These are phyloP conservation scores for Chrysoporthe puriensis DNA, from an alignment of 2,329 filamentous ascomycete species.

Conservation along the genomic window DNA sequence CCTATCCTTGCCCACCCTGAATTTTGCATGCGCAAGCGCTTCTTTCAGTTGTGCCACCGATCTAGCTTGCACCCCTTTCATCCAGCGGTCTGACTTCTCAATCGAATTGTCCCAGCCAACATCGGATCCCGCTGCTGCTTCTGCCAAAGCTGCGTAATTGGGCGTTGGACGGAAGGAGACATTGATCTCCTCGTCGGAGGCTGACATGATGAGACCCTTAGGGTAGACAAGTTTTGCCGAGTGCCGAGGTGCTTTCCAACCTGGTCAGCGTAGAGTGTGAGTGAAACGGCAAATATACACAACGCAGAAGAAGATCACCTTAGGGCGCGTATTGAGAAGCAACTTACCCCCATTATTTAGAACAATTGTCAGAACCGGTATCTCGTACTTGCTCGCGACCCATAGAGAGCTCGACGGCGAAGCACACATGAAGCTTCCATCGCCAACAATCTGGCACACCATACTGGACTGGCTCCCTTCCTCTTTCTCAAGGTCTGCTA, in stretches of 20 bases:
- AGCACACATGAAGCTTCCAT: constrained; percentile 60
- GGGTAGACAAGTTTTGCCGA: neutral
- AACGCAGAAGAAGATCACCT: neutral
- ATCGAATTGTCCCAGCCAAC: constrained; percentile 39
- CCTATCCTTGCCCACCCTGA: neutral
- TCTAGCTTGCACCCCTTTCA: constrained; percentile 9
- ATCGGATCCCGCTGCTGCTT: constrained; percentile 11
- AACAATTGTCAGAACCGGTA: constrained; percentile 58
- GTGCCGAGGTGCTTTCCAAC: constrained; percentile 14
- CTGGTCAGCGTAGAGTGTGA: neutral
- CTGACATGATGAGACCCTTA: neutral
- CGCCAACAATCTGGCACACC: constrained; percentile 60
- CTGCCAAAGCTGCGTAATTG: constrained; percentile 10
- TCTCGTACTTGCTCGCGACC: constrained; percentile 57
- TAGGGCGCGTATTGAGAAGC: neutral
- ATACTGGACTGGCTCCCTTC: constrained; percentile 44
- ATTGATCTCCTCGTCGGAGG: constrained; percentile 3
- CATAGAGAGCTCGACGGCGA: constrained; percentile 60
- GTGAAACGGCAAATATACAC: neutral
- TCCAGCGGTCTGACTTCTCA: neutral
- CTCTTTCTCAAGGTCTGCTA: constrained; percentile 34
- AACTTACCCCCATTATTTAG: constrained; percentile 59
- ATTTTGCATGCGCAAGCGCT: neutral
- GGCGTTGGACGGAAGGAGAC: neutral
- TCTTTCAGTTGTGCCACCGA: constrained; percentile 10